These are phyloP conservation scores for Nemania serpens DNA, from an alignment of 2,329 filamentous ascomycete species.

Conservation along the genomic window DNA sequence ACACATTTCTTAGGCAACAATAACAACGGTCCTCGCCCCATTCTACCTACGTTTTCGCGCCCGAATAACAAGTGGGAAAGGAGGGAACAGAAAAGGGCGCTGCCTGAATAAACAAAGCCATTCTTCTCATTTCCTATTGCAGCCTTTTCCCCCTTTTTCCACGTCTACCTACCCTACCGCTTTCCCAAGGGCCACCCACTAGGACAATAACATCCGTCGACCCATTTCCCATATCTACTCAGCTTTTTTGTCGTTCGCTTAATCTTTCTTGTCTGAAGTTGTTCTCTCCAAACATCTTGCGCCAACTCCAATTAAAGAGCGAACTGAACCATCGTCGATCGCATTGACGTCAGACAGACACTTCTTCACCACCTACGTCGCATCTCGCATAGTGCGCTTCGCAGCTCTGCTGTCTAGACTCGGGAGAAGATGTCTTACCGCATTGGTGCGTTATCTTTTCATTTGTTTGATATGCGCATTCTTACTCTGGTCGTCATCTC, in stretches of 20 bases:
- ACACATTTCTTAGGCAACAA: slow-evolving; percentile 11
- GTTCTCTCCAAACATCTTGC: too few relatives aligned
- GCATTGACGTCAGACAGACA: background rate
- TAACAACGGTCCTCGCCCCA: background rate
- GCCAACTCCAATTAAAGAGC: too few relatives aligned
- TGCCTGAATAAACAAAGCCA: slow-evolving; percentile 5
- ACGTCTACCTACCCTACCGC: too few relatives aligned
- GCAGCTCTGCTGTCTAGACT: slow-evolving; percentile 7
- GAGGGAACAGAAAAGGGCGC: too few relatives aligned
- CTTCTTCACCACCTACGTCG: background rate
- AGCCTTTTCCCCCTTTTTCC: background rate
- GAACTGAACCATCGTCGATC: background rate
- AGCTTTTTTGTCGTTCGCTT: too few relatives aligned
- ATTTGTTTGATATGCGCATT: background rate
- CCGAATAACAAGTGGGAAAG: too few relatives aligned
- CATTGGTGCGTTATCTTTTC: slow-evolving; percentile 23
- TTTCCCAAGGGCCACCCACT: too few relatives aligned
- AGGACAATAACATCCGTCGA: too few relatives aligned
- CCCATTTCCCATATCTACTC: too few relatives aligned
- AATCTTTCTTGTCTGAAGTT: too few relatives aligned
- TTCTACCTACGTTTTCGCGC: too few relatives aligned
- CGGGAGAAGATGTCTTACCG: slow-evolving; percentile 27
- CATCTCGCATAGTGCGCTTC: slow-evolving; percentile 5
- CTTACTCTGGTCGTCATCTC: background rate
- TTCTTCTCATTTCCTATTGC: slow-evolving; percentile 1